Base-by-base conservation (phyloP, 2,329 filamentous ascomycete species). In the Ceratocystiopsis sp. region DNA sequence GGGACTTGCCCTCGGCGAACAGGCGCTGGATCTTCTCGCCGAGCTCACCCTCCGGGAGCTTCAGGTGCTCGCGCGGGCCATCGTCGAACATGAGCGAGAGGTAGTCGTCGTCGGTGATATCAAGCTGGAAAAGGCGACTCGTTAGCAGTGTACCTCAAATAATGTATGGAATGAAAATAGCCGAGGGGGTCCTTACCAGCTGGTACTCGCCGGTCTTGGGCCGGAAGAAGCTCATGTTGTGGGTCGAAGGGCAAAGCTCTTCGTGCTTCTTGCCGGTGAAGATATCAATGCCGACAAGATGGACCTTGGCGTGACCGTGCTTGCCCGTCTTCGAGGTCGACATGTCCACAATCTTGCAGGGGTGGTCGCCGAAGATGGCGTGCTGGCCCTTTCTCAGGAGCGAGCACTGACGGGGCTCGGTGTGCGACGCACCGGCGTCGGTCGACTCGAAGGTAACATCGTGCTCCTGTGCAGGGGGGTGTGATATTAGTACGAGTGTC, bases 291-390 rank as follows among this genome's bases (percentile, higher is more conserved):
- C 86, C 91, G 61, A 95, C 82, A 59, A 98, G 73, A 72, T 98
- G 89, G 66, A 98, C 91, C 81, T 98, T 98, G 71, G 91, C 91
- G 84, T 98, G 93, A 68, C 91, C 91, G 83, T 98, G 91, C 85
- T 98, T 98, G 71, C 91, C 91, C 56, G 91, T 98, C 87, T 98
- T 98, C 67, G 91, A 98, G 73, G 91, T 98, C 57, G 86, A 94
- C 93, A 98, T 98, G 63, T 98, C 91, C 67, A 96, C 84, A 60
- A 98, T 98, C 84, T 96, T 98, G 87, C 91, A 98, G 59, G 91
- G 93, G 59, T 91, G 91, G 69, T 75, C 71, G 81, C 98, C 98
- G 73, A 98, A 96, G 66, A 89, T 80, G 67, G 98, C 91, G 76
- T 83, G 81, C 55, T 91, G 89, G 80, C 93, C 93, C 87, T 98